Conservation (phyloP, 2,329 filamentous ascomycete species). For the Pestalotiopsis sp. region DNA sequence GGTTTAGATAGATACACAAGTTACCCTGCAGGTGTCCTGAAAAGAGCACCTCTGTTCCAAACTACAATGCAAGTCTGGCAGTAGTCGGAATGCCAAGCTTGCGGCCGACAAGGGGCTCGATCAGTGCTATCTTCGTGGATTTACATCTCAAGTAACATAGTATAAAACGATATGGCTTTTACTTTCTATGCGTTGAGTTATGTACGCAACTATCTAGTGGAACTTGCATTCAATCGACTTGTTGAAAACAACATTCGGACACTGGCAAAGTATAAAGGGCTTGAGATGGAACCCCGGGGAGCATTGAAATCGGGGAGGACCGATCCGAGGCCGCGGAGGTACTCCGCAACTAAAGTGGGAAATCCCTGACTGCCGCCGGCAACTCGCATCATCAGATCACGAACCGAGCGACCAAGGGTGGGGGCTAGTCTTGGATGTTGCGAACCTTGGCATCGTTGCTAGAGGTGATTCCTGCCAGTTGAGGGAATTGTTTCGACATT, state of each 20-base stretch:
- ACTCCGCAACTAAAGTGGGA: neutral
- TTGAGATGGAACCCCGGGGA: neutral
- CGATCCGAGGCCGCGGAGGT: neutral
- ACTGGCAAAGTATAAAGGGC: neutral
- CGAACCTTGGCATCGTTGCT: neutral
- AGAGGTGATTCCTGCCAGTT: neutral
- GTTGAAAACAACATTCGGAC: neutral
- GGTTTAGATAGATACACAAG: neutral
- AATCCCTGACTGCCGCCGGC: neutral
- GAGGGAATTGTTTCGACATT: neutral
- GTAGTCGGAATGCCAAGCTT: neutral
- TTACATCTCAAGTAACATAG: too few species aligned
- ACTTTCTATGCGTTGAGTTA: neutral
- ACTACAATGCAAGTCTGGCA: neutral
- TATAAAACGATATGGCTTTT: too few species aligned
- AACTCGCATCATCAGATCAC: neutral
- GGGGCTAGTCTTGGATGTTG: neutral
- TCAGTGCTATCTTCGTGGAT: too few species aligned
- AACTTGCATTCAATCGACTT: neutral
- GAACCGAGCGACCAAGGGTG: neutral
- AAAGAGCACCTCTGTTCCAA: neutral
- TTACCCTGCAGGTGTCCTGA: neutral
- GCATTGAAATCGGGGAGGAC: neutral
- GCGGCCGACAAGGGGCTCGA: neutral
- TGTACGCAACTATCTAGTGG: neutral